These are phyloP conservation scores for Xylaria cubensis DNA, from an alignment of 495 filamentous ascomycete species.

Conservation along the genomic window DNA sequence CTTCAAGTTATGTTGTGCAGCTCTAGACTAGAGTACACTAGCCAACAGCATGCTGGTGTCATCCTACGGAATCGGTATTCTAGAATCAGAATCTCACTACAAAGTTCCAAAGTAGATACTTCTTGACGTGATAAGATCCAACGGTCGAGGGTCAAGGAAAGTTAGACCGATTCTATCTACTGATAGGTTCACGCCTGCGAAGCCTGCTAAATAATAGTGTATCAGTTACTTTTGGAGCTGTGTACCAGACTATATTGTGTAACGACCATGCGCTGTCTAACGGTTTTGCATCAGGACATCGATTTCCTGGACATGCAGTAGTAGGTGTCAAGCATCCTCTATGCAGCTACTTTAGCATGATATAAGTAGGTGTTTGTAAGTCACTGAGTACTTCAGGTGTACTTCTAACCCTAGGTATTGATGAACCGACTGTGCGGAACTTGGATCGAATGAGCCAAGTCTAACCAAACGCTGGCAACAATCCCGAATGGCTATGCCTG, in stretches of 20 bases:
- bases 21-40: conserved; percentile 7
- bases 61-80: conserved; percentile 6
- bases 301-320: not conserved
- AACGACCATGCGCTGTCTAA: not conserved
- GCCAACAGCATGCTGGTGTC: conserved; percentile 5
- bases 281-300: not conserved
- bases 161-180: not conserved
- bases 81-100: not conserved
- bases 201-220: not conserved
- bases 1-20: conserved; percentile 26
- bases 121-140: not conserved
- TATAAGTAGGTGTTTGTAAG: not conserved
- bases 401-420: not conserved
- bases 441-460: conserved; percentile 31
- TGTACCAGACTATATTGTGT: not conserved
- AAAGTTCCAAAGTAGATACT: not conserved
- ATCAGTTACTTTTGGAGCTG: not conserved
- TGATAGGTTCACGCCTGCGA: not conserved
- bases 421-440: conserved; percentile 26
- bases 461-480: conserved; percentile 23
- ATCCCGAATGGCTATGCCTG: conserved; percentile 23
- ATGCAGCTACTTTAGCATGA: not conserved
- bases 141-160: not conserved
- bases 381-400: not conserved
- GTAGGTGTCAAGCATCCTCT: not conserved